phyloP scores from a whole-genome alignment of 345 rosid genomes.

The Citrus cavaleriei region DNA sequence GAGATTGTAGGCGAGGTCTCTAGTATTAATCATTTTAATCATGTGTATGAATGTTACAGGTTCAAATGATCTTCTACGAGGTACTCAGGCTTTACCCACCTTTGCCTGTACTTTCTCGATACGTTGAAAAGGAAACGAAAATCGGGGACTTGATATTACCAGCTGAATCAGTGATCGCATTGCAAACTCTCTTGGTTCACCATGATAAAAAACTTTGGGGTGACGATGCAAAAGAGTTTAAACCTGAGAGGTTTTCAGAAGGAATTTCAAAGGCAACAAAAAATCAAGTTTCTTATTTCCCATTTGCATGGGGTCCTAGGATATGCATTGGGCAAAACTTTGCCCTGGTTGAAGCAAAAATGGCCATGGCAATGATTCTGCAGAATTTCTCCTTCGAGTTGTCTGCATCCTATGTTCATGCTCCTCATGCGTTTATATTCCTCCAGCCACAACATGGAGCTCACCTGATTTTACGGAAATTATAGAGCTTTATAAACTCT shows the following conservation, averaged over 20 bases:
- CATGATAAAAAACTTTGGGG: conserved; percentile 32
- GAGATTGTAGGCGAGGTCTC: no score
- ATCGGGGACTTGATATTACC: conserved; percentile 21
- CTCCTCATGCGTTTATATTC: conserved; percentile 23
- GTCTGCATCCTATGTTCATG: conserved; percentile 23
- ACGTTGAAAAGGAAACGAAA: conserved; percentile 19
- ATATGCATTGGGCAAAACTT: conserved; percentile 30
- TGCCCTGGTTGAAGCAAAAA: conserved; percentile 20
- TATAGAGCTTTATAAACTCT: not conserved
- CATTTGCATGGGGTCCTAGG: conserved; percentile 29
- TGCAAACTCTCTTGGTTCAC: conserved; percentile 14
- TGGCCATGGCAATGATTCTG: conserved; percentile 16
- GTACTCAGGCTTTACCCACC: conserved; percentile 25
- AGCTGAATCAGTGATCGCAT: no score
- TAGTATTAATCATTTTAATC: no score
- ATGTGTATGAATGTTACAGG: not conserved
- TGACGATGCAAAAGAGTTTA: conserved; percentile 31
- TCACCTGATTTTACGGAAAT: conserved; percentile 30
- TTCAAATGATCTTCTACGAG: conserved; percentile 21
- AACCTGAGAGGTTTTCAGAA: conserved; percentile 28
- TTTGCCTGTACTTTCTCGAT: no score
- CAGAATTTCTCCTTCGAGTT: conserved; percentile 17
- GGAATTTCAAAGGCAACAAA: conserved; percentile 35
- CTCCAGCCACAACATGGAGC: conserved; percentile 50
- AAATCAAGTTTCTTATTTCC: conserved; percentile 14